Conservation (phyloP, 371 early-diverging fungal genomes). For the Hamiltosporidium tvaerminnensis region DNA sequence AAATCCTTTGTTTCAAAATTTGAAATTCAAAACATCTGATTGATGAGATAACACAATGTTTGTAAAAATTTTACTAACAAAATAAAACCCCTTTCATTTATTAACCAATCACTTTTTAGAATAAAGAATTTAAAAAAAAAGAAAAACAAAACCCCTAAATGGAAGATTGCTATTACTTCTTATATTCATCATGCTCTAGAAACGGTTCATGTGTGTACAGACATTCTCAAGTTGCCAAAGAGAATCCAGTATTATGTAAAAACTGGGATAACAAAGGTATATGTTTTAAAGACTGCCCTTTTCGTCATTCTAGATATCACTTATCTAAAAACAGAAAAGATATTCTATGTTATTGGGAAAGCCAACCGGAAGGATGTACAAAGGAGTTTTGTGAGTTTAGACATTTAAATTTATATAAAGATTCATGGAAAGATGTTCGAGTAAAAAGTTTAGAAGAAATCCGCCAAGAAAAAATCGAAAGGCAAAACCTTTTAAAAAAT, state of each 20-base stretch:
- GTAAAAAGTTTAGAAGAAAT: conserved; percentile 10
- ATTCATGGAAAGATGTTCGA: conserved; percentile 33
- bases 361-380: conserved; percentile 37
- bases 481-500: too few species aligned
- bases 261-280: conserved; percentile 34
- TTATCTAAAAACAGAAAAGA: conserved; percentile 31
- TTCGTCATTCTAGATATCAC: conserved; percentile 50
- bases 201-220: conserved; percentile 38
- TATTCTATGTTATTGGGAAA: conserved; percentile 50
- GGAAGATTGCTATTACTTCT: conserved; percentile 54
- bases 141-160: background rate
- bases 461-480: too few species aligned
- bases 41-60: too few species aligned
- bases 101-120: too few species aligned
- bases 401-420: conserved; percentile 27
- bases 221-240: conserved; percentile 41
- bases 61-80: too few species aligned
- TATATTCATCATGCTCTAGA: conserved; percentile 47
- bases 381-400: conserved; percentile 47
- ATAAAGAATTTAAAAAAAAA: too few species aligned
- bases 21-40: too few species aligned
- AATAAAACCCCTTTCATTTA: too few species aligned
- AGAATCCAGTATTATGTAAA: conserved; percentile 35
- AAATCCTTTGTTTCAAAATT: too few species aligned
- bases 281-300: conserved; percentile 44